Base-by-base conservation (phyloP, 2,329 filamentous ascomycete species). In the Paecilomyces formosus region DNA sequence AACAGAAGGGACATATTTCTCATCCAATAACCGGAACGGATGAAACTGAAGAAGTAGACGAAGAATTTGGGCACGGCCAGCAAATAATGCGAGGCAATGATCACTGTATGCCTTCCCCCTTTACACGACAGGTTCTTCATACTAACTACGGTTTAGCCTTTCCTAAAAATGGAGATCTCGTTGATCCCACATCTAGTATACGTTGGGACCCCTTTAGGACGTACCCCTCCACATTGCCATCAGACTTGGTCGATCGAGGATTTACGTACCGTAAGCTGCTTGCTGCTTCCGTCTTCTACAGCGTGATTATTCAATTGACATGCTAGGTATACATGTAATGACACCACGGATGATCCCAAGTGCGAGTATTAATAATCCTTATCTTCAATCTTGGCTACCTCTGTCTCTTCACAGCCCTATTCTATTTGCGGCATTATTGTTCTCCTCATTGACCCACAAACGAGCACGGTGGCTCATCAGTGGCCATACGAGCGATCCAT, bases 391-490 rank as follows among this genome's bases (percentile, higher is more conserved):
- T 30, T 73, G 70, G 70, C 70, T 72, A 49, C 64, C 69, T 5
- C 62, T 73, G 12, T 66, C 70, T 1, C 57, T 71, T 28, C 60
- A 63, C 1, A 68, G 72, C 35, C 65, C 65, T 0, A 66, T 66
- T 4, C 58, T 73, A 18, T 72, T 71, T 24, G 68, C 66, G 2
- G 68, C 71, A 2, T 70, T 73, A 55, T 60, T 72, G 51, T 71
- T 66, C 54, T 67, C 66, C 2, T 65, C 70, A 0, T 60, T 73
- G 1, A 72, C 69, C 18, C 71, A 73, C 39, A 67, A 68, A 45
- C 68, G 69, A 21, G 66, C 70, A 5, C 66, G 69, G 50, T 70
- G 66, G 62, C 26, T 69, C 35, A 70, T 71, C 18, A 57, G 60
- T 5, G 64, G 63, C 60, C 62, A 67, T 6, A 62, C 67, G 0